Evolutionary conservation across 2,329 filamentous ascomycete species (phyloP), one percentile per base, ranked within the genome.

Genomic region (Colletotrichum sansevieriae): DNA sequence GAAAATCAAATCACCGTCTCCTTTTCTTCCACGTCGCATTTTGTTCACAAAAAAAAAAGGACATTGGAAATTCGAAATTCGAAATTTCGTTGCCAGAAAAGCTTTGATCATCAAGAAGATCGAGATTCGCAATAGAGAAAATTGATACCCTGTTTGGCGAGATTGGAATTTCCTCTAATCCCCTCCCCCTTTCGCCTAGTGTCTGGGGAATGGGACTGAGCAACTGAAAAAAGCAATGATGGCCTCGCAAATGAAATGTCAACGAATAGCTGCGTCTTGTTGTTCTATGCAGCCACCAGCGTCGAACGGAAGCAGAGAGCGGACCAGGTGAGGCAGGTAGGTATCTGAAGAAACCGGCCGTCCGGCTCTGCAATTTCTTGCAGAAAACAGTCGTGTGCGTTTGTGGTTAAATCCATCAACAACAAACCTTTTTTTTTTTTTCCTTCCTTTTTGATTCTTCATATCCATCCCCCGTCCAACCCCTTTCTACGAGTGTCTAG

Each of bases 401-500:
- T 18, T 22, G 52, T 55, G 52, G 49, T 54, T 12, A 29, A n/a
- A 54, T 55, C 52, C 41, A 55, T 22, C 51, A 55, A n/a, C 15
- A n/a, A n/a, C 25, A n/a, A 47, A 18, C 22, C n/a, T 56, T 12
- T 56, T 41, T 18, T 18, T 58, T n/a, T n/a, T n/a, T 29, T 35
- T 4, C 22, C 22, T 25, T 25, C 22, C 22, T 25, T 25, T 25
- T 33, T 29, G 15, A 15, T 58, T 58, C 55, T 58, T 58, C 55
- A 58, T 58, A 41, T 46, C 55, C 39, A 22, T 39, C 35, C 58
- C 29, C 29, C 33, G 58, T 61, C 58, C 2, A 18, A 18, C 33
- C 44, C 58, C 58, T 61, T 51, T 61, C 33, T 13, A 51, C 18
- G 55, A 37, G 12, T 61, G 58, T 61, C 58, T 61, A 13, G 52